Evolutionary conservation across 192 early-diverging fungal species (phyloP), one percentile per base, ranked within the genome.

Genomic region (Neocallimastix lanati): DNA sequence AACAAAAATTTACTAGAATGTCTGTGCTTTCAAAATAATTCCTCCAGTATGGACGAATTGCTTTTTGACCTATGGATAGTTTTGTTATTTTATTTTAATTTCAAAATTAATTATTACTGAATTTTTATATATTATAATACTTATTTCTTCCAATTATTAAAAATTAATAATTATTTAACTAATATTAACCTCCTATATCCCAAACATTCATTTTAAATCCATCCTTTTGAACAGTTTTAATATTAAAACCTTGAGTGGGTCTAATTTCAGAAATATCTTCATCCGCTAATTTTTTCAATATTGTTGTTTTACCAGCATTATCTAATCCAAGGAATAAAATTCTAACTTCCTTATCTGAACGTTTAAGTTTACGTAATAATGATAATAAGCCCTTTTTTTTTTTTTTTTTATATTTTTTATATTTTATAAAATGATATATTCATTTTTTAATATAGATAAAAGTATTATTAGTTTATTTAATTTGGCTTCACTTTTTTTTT

Each of bases 11-110:
- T 58, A 87, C 86, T 80, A 90, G 78, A 12, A 90, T 83, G 81
- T 90, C 89, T 14, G 89, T 88, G 38, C 81, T 83, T 67, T 90
- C 89, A 85, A 90, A 90, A 77, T 90, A 90, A 80, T 90, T 90
- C 33, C 89, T 77, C 89, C 89, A 90, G 35, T 90, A 90, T 28
- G 88, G 86, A 9, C 89, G 76, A 76, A 90, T 90, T n/a, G 85
- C 29, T 76, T 87, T 83, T 82, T 90, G 88, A 28, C 89, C 88
- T 88, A 33, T 6, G n/a, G n/a, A n/a, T n/a, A n/a, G n/a, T n/a
- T n/a, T n/a, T n/a, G n/a, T n/a, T n/a, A 33, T 6, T 33, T 33
- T 33, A 33, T 33, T 33, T 6, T 33, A 33, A 33, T 6, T 33
- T 6, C 30, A 33, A 3, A 33, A 33, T 11, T 33, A 33, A 6